Conservation (phyloP, 441 rosid species). For the Francoa sonchifolia region DNA sequence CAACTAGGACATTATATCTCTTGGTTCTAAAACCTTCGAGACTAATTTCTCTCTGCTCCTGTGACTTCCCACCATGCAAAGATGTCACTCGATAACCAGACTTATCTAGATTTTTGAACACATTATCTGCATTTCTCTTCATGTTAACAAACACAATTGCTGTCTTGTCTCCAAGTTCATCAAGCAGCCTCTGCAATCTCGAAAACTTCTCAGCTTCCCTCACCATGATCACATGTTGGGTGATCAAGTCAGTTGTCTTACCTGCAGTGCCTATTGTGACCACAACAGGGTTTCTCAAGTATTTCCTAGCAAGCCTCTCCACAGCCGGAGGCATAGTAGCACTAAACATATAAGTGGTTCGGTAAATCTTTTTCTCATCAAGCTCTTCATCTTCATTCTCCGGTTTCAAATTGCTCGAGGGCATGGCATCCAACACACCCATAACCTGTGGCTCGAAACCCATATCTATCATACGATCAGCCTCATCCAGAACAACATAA, state of each 20-base stretch:
- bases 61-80: slow-evolving; percentile 89
- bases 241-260: slow-evolving; percentile 72
- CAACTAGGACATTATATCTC: slow-evolving; percentile 80
- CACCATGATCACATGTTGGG: slow-evolving; percentile 72
- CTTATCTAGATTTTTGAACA: slow-evolving; percentile 77
- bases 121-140: slow-evolving; percentile 51
- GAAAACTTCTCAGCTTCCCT: slow-evolving; percentile 64
- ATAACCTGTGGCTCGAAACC: slow-evolving; percentile 96
- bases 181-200: slow-evolving; percentile 61
- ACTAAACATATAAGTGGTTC: slow-evolving; percentile 91
- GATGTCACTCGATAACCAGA: slow-evolving; percentile 84
- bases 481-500: slow-evolving; percentile 92
- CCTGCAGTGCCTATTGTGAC: slow-evolving; percentile 93
- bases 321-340: slow-evolving; percentile 96
- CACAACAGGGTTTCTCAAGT: slow-evolving; percentile 87
- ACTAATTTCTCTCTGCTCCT: slow-evolving; percentile 84
- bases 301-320: slow-evolving; percentile 87
- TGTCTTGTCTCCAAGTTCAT: slow-evolving; percentile 73
- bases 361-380: slow-evolving; percentile 79
- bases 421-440: slow-evolving; percentile 90
- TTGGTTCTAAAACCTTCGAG: slow-evolving; percentile 79
- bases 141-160: slow-evolving; percentile 91
- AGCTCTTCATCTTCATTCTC: slow-evolving; percentile 96
- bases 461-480: slow-evolving; percentile 95
- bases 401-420: slow-evolving; percentile 84